A percentile compares a stretch with the other conserved stretches of the same genome.
Conservation (phyloP, 2,329 filamentous ascomycete genomes). For the Domatiomyces catenatus region DNA sequence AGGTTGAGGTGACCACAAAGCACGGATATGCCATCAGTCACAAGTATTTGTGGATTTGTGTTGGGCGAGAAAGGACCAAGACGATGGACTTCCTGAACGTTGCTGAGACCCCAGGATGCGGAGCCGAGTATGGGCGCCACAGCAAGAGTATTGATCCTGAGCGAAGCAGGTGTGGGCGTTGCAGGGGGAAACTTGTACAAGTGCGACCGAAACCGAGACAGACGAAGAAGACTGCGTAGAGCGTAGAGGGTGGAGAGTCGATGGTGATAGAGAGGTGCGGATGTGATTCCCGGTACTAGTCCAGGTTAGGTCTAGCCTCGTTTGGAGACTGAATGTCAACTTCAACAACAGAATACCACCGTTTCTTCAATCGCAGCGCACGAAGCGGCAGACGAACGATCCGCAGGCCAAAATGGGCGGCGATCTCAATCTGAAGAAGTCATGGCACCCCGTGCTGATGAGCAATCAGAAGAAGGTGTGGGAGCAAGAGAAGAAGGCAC, state of each 20-base stretch:
- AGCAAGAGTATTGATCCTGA: slow-evolving; percentile 65
- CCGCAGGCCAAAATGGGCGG: slow-evolving; percentile 56
- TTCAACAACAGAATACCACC: background rate
- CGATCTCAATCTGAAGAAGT: slow-evolving; percentile 61
- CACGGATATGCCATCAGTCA: slow-evolving; percentile 83
- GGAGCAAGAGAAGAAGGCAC: slow-evolving; percentile 79
- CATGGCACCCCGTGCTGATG: slow-evolving; percentile 82
- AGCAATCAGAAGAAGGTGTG: slow-evolving; percentile 84
- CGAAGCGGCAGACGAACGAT: background rate
- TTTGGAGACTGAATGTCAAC: background rate
- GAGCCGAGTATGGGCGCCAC: slow-evolving; percentile 62
- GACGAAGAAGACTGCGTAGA: slow-evolving; percentile 6
- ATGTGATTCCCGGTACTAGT: background rate
- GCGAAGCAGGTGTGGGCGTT: slow-evolving; percentile 61
- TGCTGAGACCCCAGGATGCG: slow-evolving; percentile 35
- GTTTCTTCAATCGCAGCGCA: background rate
- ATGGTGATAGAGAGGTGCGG: background rate
- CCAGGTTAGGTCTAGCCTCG: background rate
- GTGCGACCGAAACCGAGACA: slow-evolving; percentile 59
- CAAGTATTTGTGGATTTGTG: slow-evolving; percentile 79
- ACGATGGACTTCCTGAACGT: slow-evolving; percentile 11
- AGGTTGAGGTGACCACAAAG: slow-evolving; percentile 68
- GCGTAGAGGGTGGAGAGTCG: background rate
- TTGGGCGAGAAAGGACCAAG: slow-evolving; percentile 9
- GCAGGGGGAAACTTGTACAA: slow-evolving; percentile 56